phyloP scores from a whole-genome alignment of 23 red algal genomes.

The Gracilaria domingensis region DNA sequence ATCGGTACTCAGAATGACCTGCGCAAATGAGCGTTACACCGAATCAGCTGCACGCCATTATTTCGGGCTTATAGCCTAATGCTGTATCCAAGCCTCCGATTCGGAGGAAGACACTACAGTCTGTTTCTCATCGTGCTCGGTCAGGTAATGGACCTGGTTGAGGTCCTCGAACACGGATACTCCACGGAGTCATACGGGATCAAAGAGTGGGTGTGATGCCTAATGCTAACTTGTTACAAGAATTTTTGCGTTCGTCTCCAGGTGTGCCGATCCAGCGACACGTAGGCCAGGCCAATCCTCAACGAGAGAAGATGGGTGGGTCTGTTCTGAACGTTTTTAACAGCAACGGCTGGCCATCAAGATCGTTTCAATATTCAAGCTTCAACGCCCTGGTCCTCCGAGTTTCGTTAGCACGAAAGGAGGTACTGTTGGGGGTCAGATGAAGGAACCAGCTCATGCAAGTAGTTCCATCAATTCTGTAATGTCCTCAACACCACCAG shows the following conservation, averaged over 20 bases:
- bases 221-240: no score
- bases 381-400: no score
- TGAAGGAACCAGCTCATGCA: no score
- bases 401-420: no score
- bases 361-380: background rate
- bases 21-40: background rate
- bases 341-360: background rate
- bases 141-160: constrained; percentile 4
- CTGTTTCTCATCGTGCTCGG: constrained; percentile 15
- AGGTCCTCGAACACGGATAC: background rate
- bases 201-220: no score
- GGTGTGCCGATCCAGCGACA: background rate
- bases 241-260: background rate
- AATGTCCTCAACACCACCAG: no score
- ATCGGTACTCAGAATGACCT: background rate
- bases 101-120: constrained; percentile 41
- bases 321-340: constrained; percentile 18
- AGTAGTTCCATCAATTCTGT: no score
- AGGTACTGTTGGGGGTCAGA: no score
- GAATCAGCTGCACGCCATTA: constrained; percentile 1
- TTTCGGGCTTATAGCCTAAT: constrained; percentile 15
- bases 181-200: background rate
- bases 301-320: constrained; percentile 1
- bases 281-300: background rate
- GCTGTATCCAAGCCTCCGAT: constrained; percentile 37